phyloP scores from a whole-genome alignment of 129 eudicot genomes.

The Smallanthus sonchifolius region DNA sequence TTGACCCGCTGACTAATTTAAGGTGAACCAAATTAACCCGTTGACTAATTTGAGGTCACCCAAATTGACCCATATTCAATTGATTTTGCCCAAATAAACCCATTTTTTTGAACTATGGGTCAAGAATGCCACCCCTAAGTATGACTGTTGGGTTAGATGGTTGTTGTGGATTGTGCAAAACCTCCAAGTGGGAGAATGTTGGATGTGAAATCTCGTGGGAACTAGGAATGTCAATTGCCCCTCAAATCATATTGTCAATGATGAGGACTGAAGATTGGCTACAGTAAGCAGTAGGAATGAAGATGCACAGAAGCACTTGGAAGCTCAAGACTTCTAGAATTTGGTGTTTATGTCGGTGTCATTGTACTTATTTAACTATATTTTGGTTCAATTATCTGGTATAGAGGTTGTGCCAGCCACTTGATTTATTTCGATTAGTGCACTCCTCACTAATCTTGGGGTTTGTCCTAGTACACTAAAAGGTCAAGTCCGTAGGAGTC shows the following conservation, averaged over 20 bases:
- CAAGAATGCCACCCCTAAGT: too few relatives aligned
- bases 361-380: neutral
- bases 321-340: neutral
- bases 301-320: neutral
- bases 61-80: too few relatives aligned
- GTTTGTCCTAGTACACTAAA: neutral
- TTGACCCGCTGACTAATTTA: too few relatives aligned
- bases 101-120: too few relatives aligned
- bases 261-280: neutral
- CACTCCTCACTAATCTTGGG: neutral
- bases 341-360: neutral
- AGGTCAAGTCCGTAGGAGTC: neutral
- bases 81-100: too few relatives aligned
- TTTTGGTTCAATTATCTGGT: neutral
- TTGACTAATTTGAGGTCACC: too few relatives aligned
- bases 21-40: too few relatives aligned
- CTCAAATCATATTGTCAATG: neutral
- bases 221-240: neutral
- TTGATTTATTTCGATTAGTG: neutral
- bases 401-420: neutral
- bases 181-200: too few relatives aligned
- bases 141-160: too few relatives aligned
- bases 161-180: too few relatives aligned
- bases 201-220: too few relatives aligned
- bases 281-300: neutral